Conservation (phyloP, 2,329 filamentous ascomycete genomes). For the Stenocarpella maydis region DNA sequence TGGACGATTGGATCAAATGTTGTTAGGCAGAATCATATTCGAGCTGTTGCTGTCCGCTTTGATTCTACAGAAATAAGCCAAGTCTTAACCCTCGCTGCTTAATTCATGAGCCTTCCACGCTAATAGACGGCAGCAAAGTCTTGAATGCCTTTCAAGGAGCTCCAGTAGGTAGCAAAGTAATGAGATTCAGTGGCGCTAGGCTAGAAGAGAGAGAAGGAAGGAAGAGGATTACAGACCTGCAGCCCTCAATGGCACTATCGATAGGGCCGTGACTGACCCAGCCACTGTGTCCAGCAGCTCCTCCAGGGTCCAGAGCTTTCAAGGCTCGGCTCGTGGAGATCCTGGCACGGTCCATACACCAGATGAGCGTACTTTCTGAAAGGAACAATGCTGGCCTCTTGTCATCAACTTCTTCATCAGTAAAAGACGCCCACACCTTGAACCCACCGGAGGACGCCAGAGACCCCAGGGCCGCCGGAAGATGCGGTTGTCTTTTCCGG, state of each 20-base stretch:
- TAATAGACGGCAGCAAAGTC: background rate
- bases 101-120: background rate
- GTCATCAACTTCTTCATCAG: slow-evolving; percentile 34
- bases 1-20: too few relatives aligned
- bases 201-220: too few relatives aligned
- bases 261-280: too few relatives aligned
- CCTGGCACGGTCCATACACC: slow-evolving; percentile 41
- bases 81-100: background rate
- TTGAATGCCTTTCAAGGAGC: background rate
- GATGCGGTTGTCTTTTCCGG: background rate
- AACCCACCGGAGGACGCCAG: background rate
- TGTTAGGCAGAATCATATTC: background rate
- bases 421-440: background rate
- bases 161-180: too few relatives aligned
- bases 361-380: slow-evolving; percentile 41
- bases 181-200: too few relatives aligned
- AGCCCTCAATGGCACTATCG: background rate
- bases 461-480: background rate
- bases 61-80: background rate
- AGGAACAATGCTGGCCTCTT: slow-evolving; percentile 21
- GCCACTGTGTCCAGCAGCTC: too few relatives aligned
- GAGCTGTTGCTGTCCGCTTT: too few relatives aligned
- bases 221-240: background rate
- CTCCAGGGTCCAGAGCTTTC: slow-evolving; percentile 40
- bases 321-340: slow-evolving; percentile 44